phyloP scores from a whole-genome alignment of 148 eudicot genomes.

The Agrostemma githago region DNA sequence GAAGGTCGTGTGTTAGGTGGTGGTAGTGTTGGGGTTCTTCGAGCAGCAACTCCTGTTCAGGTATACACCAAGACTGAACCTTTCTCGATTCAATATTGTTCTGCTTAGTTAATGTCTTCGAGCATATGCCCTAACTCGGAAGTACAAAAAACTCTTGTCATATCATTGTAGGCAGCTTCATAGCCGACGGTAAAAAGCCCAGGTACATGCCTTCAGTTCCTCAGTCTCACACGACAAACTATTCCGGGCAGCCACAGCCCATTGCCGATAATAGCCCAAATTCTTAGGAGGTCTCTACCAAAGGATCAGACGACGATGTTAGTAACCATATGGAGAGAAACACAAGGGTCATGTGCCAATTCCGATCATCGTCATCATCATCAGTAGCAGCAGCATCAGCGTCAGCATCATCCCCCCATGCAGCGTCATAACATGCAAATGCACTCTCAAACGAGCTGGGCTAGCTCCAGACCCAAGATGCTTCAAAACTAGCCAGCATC shows the following conservation, averaged over 20 bases:
- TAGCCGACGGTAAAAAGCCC: constrained; percentile 69
- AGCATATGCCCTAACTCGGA: too few relatives aligned
- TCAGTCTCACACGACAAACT: constrained; percentile 36
- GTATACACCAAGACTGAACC: too few relatives aligned
- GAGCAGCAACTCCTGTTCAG: constrained; percentile 86
- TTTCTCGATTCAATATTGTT: too few relatives aligned
- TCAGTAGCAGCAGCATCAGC: too few relatives aligned
- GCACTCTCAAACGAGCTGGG: constrained; percentile 67
- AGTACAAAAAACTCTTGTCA: constrained; percentile 23
- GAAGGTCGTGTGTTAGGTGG: constrained; percentile 92
- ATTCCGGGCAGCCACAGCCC: constrained; percentile 39
- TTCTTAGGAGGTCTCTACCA: constrained; percentile 64
- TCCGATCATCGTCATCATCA: constrained; percentile 46
- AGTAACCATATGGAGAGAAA: constrained; percentile 40
- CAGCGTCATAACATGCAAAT: constrained; percentile 57
- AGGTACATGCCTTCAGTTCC: constrained; percentile 62
- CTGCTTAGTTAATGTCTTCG: too few relatives aligned
- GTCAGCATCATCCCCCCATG: too few relatives aligned
- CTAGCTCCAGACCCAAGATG: constrained; percentile 50
- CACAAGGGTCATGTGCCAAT: constrained; percentile 43
- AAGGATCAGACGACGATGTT: constrained; percentile 66
- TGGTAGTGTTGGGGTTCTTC: constrained; percentile 67
- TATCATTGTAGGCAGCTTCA: constrained; percentile 89
- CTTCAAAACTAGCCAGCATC: constrained; percentile 34
- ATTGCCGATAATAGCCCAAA: constrained; percentile 50